Evolutionary conservation across 108 stramenopile genomes (phyloP).

Genomic region (Nitzschia sp.): DNA sequence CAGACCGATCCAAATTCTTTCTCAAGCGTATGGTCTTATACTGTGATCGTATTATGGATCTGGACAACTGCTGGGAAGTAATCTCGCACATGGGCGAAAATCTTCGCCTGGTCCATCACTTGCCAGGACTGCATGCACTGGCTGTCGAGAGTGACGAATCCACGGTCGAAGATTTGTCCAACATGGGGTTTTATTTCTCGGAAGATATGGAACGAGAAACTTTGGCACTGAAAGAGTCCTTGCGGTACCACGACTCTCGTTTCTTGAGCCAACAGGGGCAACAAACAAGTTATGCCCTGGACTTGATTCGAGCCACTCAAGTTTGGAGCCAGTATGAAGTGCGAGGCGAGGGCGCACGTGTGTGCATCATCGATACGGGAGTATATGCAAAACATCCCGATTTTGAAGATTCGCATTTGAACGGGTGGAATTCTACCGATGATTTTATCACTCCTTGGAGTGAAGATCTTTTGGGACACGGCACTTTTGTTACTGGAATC

Average conservation of each 20-base stretch:
- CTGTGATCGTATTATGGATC: background rate
- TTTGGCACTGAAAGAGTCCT: slow-evolving; percentile 18
- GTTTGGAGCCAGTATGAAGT: slow-evolving; percentile 24
- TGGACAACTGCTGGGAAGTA: slow-evolving; percentile 5
- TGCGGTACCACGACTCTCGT: slow-evolving; percentile 8
- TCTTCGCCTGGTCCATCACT: background rate
- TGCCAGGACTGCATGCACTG: background rate
- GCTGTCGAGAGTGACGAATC: slow-evolving; percentile 14
- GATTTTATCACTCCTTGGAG: slow-evolving; percentile 43
- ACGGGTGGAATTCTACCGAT: slow-evolving; percentile 10
- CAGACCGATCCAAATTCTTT: background rate
- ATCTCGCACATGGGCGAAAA: background rate
- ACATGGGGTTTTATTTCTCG: background rate
- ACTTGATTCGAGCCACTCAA: slow-evolving; percentile 17
- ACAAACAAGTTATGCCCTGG: slow-evolving; percentile 15
- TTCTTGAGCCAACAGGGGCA: slow-evolving; percentile 1
- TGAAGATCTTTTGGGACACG: slow-evolving; percentile 49
- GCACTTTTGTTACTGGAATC: slow-evolving; percentile 65
- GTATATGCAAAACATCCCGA: slow-evolving; percentile 41
- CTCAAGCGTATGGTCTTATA: background rate
- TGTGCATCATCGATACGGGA: slow-evolving; percentile 67
- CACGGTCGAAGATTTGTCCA: background rate
- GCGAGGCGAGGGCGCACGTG: slow-evolving; percentile 33
- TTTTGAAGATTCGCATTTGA: slow-evolving; percentile 22
- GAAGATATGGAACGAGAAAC: slow-evolving; percentile 13